Percentiles rank a stretch among this genome's conserved stretches.
These are phyloP conservation scores for Austroboletus novae-zelandiae DNA, from an alignment of 1,284 basidiomycete species.

Conservation along the genomic window DNA sequence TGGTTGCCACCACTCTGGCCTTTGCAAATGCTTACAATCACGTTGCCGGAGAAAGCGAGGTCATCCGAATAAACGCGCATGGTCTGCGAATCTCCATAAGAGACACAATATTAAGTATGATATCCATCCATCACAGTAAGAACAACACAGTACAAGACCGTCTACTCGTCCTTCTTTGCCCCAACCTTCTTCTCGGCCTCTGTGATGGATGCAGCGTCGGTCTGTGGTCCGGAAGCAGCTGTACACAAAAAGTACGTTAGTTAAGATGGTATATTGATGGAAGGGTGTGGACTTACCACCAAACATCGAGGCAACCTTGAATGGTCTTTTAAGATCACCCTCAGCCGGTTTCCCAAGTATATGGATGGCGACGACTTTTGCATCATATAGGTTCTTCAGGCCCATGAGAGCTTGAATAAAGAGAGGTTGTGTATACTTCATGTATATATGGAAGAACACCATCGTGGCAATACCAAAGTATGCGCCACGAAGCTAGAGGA, in stretches of 20 bases:
- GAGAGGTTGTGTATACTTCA: constrained; percentile 88
- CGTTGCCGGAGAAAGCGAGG: too few relatives aligned
- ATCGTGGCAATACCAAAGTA: constrained; percentile 87
- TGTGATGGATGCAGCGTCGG: constrained; percentile 82
- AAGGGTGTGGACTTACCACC: constrained; percentile 48
- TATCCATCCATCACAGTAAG: constrained; percentile 22
- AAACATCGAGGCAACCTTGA: constrained; percentile 78
- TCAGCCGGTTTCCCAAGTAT: constrained; percentile 74
- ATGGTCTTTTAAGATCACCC: constrained; percentile 90
- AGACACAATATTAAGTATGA: constrained; percentile 9
- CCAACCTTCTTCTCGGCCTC: constrained; percentile 83
- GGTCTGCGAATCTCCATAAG: constrained; percentile 3
- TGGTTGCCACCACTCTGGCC: too few relatives aligned
- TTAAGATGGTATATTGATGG: not conserved
- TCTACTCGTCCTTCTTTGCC: constrained; percentile 76
- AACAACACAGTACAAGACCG: constrained; percentile 6
- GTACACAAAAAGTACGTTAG: constrained; percentile 3
- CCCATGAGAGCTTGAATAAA: constrained; percentile 93
- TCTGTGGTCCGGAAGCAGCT: constrained; percentile 61
- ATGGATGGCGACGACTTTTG: constrained; percentile 80
- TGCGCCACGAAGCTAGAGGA: constrained; percentile 58
- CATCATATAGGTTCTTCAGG: constrained; percentile 82
- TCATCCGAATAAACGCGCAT: too few relatives aligned
- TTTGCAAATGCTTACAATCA: too few relatives aligned
- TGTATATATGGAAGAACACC: constrained; percentile 84